These are phyloP conservation scores for Cladophialophora yegresii DNA, from an alignment of 2,329 filamentous ascomycete genomes.

Conservation along the genomic window DNA sequence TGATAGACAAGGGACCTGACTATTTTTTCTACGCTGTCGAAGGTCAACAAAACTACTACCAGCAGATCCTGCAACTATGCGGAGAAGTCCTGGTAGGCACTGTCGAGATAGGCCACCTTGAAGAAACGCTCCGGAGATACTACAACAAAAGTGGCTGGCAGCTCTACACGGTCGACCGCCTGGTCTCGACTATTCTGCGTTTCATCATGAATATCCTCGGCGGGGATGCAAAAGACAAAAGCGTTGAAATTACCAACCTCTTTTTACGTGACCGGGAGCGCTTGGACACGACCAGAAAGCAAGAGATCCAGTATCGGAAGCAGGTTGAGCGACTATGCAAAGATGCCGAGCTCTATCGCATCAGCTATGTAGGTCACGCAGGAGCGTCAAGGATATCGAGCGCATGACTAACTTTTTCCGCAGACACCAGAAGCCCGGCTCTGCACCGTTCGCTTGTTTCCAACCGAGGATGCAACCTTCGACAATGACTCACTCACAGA, in stretches of 20 bases:
- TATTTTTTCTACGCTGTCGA: conserved; percentile 73
- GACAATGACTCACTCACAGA: conserved; percentile 69
- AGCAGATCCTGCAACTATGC: conserved; percentile 79
- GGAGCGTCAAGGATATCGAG: background rate
- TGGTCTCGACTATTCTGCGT: conserved; percentile 76
- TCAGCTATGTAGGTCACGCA: conserved; percentile 75
- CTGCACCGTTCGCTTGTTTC: conserved; percentile 78
- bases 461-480: conserved; percentile 77
- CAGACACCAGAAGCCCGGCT: conserved; percentile 68
- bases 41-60: conserved; percentile 73
- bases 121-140: conserved; percentile 87
- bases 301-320: conserved; percentile 86
- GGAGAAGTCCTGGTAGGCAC: conserved; percentile 83
- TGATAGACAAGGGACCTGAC: conserved; percentile 72
- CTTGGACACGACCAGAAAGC: conserved; percentile 84
- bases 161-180: conserved; percentile 87
- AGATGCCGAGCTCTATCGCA: conserved; percentile 86
- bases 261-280: conserved; percentile 80
- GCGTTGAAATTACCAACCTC: conserved; percentile 81
- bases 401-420: conserved; percentile 41
- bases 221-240: conserved; percentile 88
- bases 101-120: conserved; percentile 77
- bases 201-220: conserved; percentile 67
- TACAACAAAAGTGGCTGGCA: conserved; percentile 91
- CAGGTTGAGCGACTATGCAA: conserved; percentile 91